These are phyloP conservation scores for Fusarium agapanthi DNA, from an alignment of 2,329 filamentous ascomycete genomes.

Conservation along the genomic window DNA sequence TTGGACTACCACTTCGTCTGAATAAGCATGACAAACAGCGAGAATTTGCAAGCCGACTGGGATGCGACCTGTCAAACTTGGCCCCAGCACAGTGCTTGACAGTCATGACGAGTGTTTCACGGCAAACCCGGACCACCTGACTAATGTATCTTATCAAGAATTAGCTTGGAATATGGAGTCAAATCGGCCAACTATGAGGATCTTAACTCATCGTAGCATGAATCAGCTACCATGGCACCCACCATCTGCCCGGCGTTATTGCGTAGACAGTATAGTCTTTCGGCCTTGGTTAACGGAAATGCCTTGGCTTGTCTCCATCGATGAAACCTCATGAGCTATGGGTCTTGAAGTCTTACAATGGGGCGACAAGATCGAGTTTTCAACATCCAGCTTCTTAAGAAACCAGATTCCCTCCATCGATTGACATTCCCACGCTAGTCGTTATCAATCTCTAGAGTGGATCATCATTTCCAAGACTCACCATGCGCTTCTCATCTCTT, in stretches of 20 bases:
- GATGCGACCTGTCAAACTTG: not conserved
- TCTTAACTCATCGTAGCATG: not conserved
- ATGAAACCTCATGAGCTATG: not conserved
- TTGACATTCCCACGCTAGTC: not conserved
- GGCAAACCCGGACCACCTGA: not conserved
- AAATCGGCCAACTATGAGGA: not conserved
- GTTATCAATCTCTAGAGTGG: not conserved
- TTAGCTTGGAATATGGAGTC: not conserved
- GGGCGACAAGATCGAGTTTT: not conserved
- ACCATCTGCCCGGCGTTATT: not conserved
- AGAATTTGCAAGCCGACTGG: not conserved
- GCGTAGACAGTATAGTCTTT: not conserved
- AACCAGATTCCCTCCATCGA: not conserved
- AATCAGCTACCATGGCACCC: not conserved
- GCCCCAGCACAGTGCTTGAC: not conserved
- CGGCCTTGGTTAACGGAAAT: not conserved
- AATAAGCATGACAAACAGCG: not conserved
- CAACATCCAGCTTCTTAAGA: not conserved
- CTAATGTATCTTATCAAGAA: not conserved
- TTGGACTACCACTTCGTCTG: not conserved
- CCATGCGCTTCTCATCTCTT: conserved; percentile 9
- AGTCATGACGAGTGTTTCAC: not conserved
- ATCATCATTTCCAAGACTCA: not conserved
- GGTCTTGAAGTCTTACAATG: not conserved
- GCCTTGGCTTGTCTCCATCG: not conserved